A percentile compares a stretch with the other conserved stretches of the same genome.
These are phyloP conservation scores for Dendrobium huoshanense DNA, from an alignment of 106 monocot genomes.

Conservation along the genomic window DNA sequence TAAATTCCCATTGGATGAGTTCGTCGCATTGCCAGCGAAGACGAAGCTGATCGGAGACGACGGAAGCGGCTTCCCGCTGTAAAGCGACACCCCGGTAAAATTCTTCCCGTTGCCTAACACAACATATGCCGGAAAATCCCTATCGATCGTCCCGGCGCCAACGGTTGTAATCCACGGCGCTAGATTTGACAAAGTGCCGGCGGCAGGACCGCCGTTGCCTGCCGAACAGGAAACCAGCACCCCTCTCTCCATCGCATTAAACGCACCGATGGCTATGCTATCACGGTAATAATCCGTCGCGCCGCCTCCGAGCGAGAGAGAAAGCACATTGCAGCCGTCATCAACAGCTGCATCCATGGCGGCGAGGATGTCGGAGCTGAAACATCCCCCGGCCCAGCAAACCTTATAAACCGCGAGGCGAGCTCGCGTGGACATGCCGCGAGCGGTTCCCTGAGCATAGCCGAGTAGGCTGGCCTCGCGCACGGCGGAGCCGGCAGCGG, in stretches of 20 bases:
- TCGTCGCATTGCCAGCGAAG: slow-evolving; percentile 89
- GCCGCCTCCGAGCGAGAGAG: slow-evolving; percentile 91
- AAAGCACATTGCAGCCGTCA: slow-evolving; percentile 80
- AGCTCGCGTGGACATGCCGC: slow-evolving; percentile 68
- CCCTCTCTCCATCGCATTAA: slow-evolving; percentile 81
- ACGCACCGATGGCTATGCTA: slow-evolving; percentile 76
- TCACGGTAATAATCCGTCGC: slow-evolving; percentile 77
- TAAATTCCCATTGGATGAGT: slow-evolving; percentile 65
- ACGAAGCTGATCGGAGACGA: slow-evolving; percentile 38
- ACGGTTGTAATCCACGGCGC: slow-evolving; percentile 99
- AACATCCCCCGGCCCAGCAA: slow-evolving; percentile 90
- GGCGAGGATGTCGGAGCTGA: slow-evolving; percentile 96
- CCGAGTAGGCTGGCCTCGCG: slow-evolving; percentile 59
- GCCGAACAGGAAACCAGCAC: slow-evolving; percentile 91
- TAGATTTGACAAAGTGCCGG: slow-evolving; percentile 60
- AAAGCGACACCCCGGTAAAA: slow-evolving; percentile 88
- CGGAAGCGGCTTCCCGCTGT: slow-evolving; percentile 52
- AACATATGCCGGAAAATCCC: slow-evolving; percentile 83
- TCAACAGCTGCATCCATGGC: slow-evolving; percentile 79
- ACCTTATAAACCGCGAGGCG: slow-evolving; percentile 94
- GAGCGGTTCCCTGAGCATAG: slow-evolving; percentile 76
- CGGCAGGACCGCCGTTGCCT: slow-evolving; percentile 72
- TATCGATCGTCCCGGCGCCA: slow-evolving; percentile 89
- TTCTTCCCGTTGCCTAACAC: slow-evolving; percentile 72
- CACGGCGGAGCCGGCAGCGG: slow-evolving; percentile 68